Base-by-base conservation (phyloP, 2,329 filamentous ascomycete species). In the Ceratocystis ficicola region DNA sequence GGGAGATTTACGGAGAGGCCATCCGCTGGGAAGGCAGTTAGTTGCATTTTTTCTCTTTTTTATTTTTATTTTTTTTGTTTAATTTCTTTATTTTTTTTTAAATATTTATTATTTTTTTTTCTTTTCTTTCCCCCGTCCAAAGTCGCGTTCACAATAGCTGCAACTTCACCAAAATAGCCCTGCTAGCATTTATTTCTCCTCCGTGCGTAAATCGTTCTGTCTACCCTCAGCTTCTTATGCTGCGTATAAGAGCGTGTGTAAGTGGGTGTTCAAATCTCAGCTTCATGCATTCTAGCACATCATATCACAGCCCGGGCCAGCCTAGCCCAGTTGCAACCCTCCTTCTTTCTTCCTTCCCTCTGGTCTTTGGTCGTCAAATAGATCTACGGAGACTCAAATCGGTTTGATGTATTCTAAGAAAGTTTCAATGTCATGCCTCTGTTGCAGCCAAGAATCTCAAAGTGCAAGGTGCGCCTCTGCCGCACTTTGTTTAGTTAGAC, bases 341-440 rank as follows among this genome's bases (percentile, higher is more conserved):
- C 52, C 25, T 57, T 28, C 17, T 30, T 7, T 17, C 25, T 17
- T 32, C 28, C 25, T 28, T 57, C 52, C 25, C n/a, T 28, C 17
- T 30, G 1, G 10, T 17, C 7, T 32, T 15, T 32, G 1, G 8
- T 15, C 10, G 48, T 10, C 52, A 32, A 8, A 17, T n/a, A 28
- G 52, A 57, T 57, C 52, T 28, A 28, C 28, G 52, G 28, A 57
- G 25, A 57, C 52, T 57, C 25, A 32, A 32, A 30, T 28, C 15
- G 28, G 28, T 57, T 57, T 25, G 30, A 17, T 30, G n/a, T 57
- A 57, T 57, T 32, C 6, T 32, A 17, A 32, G 25, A 57, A 57
- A 57, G 52, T 57, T 57, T 57, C 52, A 57, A 57, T n/a, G 28
- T 17, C 52, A 28, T 57, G 28, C 17, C 52, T 57, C 2, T 57